A percentile compares a stretch with the other conserved stretches of the same genome.
These are phyloP conservation scores for Citropsis articulata DNA, from an alignment of 345 rosid genomes.

Conservation along the genomic window DNA sequence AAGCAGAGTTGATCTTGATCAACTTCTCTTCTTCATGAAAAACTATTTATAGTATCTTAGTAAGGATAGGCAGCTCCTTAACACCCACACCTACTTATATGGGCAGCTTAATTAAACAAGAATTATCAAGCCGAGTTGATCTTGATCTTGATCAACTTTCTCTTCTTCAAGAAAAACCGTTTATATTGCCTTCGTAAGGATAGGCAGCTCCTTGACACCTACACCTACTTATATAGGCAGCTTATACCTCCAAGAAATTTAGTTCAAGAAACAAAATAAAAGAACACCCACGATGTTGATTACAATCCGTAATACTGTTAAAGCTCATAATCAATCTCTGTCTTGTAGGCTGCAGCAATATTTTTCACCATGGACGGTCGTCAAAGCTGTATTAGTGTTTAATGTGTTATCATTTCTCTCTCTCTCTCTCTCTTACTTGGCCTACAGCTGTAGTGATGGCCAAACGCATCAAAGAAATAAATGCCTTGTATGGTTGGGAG, in stretches of 20 bases:
- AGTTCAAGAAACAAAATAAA: too few relatives aligned
- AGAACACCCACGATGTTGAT: background rate
- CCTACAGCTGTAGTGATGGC: slow-evolving; percentile 23
- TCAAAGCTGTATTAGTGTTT: background rate
- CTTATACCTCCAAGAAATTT: background rate
- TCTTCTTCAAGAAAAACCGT: background rate
- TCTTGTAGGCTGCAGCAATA: background rate
- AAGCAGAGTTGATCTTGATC: background rate
- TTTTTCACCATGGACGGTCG: background rate
- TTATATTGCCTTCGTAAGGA: too few relatives aligned
- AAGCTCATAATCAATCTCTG: background rate
- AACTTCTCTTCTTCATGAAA: too few relatives aligned
- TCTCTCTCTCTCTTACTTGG: background rate
- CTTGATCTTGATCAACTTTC: background rate
- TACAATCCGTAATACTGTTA: background rate
- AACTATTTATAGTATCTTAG: too few relatives aligned
- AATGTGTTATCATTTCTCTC: background rate
- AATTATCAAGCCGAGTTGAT: background rate
- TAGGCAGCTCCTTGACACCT: background rate
- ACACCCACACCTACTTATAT: too few relatives aligned
- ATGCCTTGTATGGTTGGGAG: slow-evolving; percentile 25
- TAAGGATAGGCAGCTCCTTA: too few relatives aligned
- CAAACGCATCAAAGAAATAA: slow-evolving; percentile 6
- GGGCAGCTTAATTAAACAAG: too few relatives aligned
- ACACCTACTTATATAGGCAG: slow-evolving; percentile 1